Evolutionary conservation across 2,329 filamentous ascomycete genomes (phyloP), one percentile per base, ranked within the genome.

Genomic region (Tolypocladium nubicola): DNA sequence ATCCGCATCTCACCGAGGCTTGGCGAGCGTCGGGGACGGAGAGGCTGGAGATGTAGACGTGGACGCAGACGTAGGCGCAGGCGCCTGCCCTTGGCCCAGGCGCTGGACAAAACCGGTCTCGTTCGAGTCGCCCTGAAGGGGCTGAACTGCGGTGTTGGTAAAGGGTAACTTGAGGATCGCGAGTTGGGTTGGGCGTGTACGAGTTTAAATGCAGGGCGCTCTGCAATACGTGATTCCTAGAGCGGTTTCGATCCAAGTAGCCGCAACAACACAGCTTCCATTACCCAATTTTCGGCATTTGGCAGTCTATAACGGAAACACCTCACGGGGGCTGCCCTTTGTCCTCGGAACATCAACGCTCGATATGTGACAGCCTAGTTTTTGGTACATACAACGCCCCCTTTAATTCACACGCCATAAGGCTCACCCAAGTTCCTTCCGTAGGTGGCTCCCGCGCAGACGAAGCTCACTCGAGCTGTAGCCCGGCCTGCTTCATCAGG

Each of bases 401-500:
- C 19, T 13, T 13, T 50, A 21, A 39, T 21, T 49, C 26, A 33
- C 45, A n/a, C 14, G 26, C 26, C 26, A 49, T 5, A 5, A n/a
- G 3, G 45, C 47, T 8, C 47, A 13, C 11, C 3, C 19, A 19
- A 2, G 19, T 10, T 11, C 14, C 19, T 13, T 50, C 3, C 2
- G 47, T 7, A 52, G 19, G 37, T 7, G 2, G 19, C 19, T 14
- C 30, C 10, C 9, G 14, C 3, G 14, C 33, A 16, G 14, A 10
- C 47, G 8, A 35, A n/a, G 47, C 19, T 33, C 47, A 73, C 53
- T 79, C 76, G 23, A 78, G 69, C 65, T 80, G 76, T 60, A 99
- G 76, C 45, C 92, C 92, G 4, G 93, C 89, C 75, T 99, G 92
- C 74, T 87, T 92, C 60, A 97, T 94, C 53, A 99, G 77, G 58